phyloP scores from a whole-genome alignment of 805 yeast species.

The Saccharomycopsis javanensis region DNA sequence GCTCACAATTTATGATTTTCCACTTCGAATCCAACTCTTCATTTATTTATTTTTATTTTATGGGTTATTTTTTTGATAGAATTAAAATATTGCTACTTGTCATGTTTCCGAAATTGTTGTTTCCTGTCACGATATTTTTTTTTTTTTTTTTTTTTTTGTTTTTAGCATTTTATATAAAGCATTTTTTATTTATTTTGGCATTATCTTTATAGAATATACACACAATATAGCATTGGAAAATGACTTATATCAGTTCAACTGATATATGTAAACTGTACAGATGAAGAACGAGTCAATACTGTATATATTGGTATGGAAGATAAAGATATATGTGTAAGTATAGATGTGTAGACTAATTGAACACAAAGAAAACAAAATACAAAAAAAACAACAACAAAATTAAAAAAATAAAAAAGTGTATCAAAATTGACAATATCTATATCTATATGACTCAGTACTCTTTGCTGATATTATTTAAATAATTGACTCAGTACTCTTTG shows the following conservation, averaged over 20 bases:
- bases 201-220: not conserved
- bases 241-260: not conserved
- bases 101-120: too few relatives aligned
- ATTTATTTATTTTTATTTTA: not conserved
- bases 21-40: not conserved
- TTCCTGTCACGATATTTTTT: not conserved
- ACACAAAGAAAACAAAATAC: not conserved
- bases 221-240: not conserved
- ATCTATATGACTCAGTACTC: not conserved
- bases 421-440: not conserved
- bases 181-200: not conserved
- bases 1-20: not conserved
- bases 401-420: not conserved
- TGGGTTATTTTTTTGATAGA: not conserved
- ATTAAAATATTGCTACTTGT: not conserved
- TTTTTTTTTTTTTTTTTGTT: not conserved
- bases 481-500: not conserved
- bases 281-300: too few relatives aligned
- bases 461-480: too few relatives aligned
- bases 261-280: too few relatives aligned
- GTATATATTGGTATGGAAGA: too few relatives aligned
- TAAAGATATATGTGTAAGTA: too few relatives aligned
- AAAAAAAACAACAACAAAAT: not conserved
- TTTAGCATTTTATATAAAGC: conserved; percentile 1
- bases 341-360: not conserved